A percentile compares a stretch with the other conserved stretches of the same genome.
These are phyloP conservation scores for Stephanodiscus minutulus DNA, from an alignment of 108 stramenopile species.

Conservation along the genomic window DNA sequence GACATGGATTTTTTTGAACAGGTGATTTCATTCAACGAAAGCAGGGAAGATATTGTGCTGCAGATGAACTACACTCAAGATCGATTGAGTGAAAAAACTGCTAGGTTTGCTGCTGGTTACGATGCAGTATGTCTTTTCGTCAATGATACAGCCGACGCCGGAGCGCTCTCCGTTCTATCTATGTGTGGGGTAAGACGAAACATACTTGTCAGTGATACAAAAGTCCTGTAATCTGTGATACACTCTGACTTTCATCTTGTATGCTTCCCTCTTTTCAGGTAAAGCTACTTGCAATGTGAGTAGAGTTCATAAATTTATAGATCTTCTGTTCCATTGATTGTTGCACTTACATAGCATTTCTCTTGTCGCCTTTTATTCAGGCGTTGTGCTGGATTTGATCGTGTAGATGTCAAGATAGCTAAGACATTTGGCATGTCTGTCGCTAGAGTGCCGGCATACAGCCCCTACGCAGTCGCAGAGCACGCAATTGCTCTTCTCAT, in stretches of 20 bases:
- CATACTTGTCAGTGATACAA: neutral
- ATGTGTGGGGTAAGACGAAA: conserved; percentile 65
- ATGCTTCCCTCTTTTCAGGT: neutral
- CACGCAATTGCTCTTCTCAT: conserved; percentile 79
- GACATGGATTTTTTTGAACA: neutral
- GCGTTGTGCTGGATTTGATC: conserved; percentile 70
- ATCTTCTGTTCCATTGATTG: too few relatives aligned
- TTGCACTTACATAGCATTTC: too few relatives aligned
- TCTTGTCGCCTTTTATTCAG: too few relatives aligned
- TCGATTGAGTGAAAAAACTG: conserved; percentile 49
- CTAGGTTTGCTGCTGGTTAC: conserved; percentile 61
- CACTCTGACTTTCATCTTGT: neutral
- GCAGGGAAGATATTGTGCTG: conserved; percentile 37
- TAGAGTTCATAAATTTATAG: too few relatives aligned
- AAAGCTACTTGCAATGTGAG: conserved; percentile 55
- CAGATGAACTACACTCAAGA: conserved; percentile 67
- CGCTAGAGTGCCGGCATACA: conserved; percentile 81
- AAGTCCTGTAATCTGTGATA: neutral
- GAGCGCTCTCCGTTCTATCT: conserved; percentile 50
- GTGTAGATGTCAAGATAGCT: conserved; percentile 74
- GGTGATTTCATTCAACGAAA: conserved; percentile 54
- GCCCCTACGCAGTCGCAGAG: conserved; percentile 85
- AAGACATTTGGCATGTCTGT: conserved; percentile 65
- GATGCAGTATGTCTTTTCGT: conserved; percentile 79
- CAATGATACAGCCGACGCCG: conserved; percentile 72